Conservation (phyloP, 441 rosid genomes). For the Gossypium schwendimanii region DNA sequence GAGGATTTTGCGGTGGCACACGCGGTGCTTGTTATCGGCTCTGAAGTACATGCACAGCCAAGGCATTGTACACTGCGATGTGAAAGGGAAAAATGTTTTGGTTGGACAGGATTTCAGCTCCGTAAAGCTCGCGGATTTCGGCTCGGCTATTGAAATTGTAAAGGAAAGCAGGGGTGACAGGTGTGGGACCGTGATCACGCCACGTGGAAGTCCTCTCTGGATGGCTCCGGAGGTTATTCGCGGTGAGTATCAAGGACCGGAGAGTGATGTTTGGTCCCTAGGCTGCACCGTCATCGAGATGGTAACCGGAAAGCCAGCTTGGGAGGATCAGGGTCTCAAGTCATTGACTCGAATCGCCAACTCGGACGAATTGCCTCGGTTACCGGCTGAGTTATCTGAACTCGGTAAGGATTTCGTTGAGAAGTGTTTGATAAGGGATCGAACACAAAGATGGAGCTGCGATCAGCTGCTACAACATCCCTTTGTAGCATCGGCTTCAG, state of each 20-base stretch:
- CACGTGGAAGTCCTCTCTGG: conserved; percentile 82
- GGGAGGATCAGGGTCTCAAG: conserved; percentile 48
- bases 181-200: conserved; percentile 10
- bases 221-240: conserved; percentile 87
- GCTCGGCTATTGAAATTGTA: conserved; percentile 33
- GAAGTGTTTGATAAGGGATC: conserved; percentile 50
- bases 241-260: conserved; percentile 59
- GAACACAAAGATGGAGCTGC: conserved; percentile 55
- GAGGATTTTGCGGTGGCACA: conserved; percentile 30
- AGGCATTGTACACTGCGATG: conserved; percentile 66
- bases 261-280: conserved; percentile 76
- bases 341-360: conserved; percentile 45
- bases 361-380: conserved; percentile 37
- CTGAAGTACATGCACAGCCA: conserved; percentile 40
- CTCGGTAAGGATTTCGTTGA: conserved; percentile 50
- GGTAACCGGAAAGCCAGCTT: conserved; percentile 57
- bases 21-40: conserved; percentile 51
- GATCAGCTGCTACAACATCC: conserved; percentile 62
- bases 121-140: conserved; percentile 71
- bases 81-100: conserved; percentile 61
- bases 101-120: conserved; percentile 22
- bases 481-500: conserved; percentile 30
- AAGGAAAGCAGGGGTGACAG: neutral
- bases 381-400: conserved; percentile 41
- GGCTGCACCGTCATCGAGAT: conserved; percentile 75